phyloP scores from a whole-genome alignment of 116 monocot genomes.

The Phalaenopsis hybrid region DNA sequence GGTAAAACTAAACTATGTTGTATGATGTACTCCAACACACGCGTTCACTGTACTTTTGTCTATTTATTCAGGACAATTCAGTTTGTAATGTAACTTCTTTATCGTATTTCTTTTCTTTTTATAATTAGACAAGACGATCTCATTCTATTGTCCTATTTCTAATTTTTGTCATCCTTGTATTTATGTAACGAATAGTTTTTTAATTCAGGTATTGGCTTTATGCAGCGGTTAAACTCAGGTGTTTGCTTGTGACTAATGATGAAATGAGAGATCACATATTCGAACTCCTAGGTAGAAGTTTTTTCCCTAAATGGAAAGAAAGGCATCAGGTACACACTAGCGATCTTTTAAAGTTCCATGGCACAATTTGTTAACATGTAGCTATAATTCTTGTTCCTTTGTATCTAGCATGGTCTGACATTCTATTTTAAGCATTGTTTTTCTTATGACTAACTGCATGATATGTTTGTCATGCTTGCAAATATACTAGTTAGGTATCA shows the following conservation, averaged over 20 bases:
- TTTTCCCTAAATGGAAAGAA: slow-evolving; percentile 88
- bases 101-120: background rate
- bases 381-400: background rate
- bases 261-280: slow-evolving; percentile 99
- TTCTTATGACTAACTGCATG: no score
- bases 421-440: no score
- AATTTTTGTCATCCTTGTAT: background rate
- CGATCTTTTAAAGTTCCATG: slow-evolving; percentile 42
- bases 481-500: no score
- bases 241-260: slow-evolving; percentile 88
- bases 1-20: background rate
- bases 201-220: slow-evolving; percentile 87
- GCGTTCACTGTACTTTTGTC: background rate
- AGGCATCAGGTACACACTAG: slow-evolving; percentile 60
- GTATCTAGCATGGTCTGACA: no score
- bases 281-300: slow-evolving; percentile 63
- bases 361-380: slow-evolving; percentile 20
- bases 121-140: background rate
- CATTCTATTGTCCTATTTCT: background rate
- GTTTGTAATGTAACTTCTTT: background rate
- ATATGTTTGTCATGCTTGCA: no score
- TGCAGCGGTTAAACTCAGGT: slow-evolving; percentile 74
- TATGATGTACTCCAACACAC: background rate
- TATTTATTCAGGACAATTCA: background rate
- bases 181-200: background rate